Evolutionary conservation across 768 basidiomycete species (phyloP), one percentile per base, ranked within the genome.

Genomic region (Lepiota subincarnata): DNA sequence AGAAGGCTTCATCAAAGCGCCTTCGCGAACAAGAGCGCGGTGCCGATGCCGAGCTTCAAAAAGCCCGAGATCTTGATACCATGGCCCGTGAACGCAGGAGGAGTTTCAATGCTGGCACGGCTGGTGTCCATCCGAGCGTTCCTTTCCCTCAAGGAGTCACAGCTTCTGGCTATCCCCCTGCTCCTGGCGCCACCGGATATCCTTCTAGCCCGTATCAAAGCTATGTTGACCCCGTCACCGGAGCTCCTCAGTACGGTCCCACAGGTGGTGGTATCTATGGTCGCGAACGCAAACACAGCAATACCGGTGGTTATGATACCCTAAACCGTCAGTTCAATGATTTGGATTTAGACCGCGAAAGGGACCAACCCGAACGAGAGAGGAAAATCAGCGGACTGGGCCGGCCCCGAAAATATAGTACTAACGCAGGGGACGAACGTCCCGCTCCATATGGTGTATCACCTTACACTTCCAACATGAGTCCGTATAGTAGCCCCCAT

Each of bases 31-130:
- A 83, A 59, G 50, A 44, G 16, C 65, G 64, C 31, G 74, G 78
- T 58, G 68, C 76, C 48, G 82, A 85, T 22, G 70, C 73, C 36
- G 81, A 83, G n/a, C 68, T 81, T 24, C 77, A 77, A 45, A 69
- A 73, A 24, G 82, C 79, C 20, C 81, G 83, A 41, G 85, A 83
- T 57, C 72, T 74, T 38, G 84, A 86, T 62, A 70, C 73, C 4
- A 13, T 59, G 43, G 61, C 58, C 41, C 68, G 72, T 36, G 79
- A 83, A 61, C 76, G 81, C 44, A 75, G 82, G 46, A 79, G 75
- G 60, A 84, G 82, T 59, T 77, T 81, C 64, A 75, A 70, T 55
- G 71, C 76, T 38, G 72, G 75, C 7, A 61, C 68, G 34, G 58
- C 65, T 6, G 57, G 66, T 38, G 64, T 69, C 4, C 57, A 60